Conservation (phyloP, 2,329 filamentous ascomycete genomes). For the Neonectria coccinea region DNA sequence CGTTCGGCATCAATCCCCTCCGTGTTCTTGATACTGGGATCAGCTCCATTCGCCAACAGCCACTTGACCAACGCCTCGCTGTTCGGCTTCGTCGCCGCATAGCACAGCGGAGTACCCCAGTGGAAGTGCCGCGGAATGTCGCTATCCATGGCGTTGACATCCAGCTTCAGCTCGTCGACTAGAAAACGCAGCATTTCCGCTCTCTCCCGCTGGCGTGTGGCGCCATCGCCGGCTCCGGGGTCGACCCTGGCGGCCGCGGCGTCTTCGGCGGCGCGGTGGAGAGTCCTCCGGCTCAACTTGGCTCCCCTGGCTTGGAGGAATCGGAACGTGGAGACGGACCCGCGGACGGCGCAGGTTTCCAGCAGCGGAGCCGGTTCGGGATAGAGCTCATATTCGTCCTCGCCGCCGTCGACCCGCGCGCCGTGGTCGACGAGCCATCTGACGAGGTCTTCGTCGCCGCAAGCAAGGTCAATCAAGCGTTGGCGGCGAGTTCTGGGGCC, state of each 20-base stretch:
- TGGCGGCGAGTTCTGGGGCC: not conserved
- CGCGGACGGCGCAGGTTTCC: conserved; percentile 14
- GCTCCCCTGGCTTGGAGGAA: conserved; percentile 6
- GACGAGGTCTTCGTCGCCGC: conserved; percentile 14
- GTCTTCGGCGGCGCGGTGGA: conserved; percentile 5
- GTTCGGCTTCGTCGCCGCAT: conserved; percentile 2
- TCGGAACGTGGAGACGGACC: conserved; percentile 11
- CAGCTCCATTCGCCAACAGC: conserved; percentile 9
- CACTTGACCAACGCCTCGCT: conserved; percentile 9
- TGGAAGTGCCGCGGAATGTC: not conserved
- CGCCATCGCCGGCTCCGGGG: not conserved
- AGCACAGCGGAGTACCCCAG: conserved; percentile 11
- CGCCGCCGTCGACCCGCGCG: conserved; percentile 17
- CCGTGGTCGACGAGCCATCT: conserved; percentile 27
- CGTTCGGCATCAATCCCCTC: conserved; percentile 8
- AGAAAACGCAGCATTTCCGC: conserved; percentile 23
- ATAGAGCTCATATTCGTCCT: conserved; percentile 8
- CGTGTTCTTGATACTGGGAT: conserved; percentile 11
- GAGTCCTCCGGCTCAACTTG: conserved; percentile 3
- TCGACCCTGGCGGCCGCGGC: conserved; percentile 2
- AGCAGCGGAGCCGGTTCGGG: conserved; percentile 11
- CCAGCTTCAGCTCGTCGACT: conserved; percentile 14
- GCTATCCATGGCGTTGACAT: conserved; percentile 8
- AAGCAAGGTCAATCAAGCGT: conserved; percentile 22
- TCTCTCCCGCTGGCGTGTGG: not conserved